A percentile compares a stretch with the other conserved stretches of the same genome.
These are phyloP conservation scores for Sporothrix pseudoabietina DNA, from an alignment of 2,329 filamentous ascomycete species.

Conservation along the genomic window DNA sequence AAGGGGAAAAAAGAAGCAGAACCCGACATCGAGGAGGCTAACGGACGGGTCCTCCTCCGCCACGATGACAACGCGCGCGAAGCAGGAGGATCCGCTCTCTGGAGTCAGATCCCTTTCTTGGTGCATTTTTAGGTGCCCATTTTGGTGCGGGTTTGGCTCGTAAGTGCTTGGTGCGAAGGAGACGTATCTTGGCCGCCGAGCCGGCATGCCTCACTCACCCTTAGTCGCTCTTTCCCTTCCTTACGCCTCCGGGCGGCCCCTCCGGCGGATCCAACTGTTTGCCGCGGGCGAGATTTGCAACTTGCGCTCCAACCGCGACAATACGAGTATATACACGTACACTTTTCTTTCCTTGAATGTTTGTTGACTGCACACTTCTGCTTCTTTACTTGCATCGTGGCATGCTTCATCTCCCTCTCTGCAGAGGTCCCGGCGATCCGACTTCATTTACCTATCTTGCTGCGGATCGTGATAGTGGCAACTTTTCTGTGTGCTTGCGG, in stretches of 20 bases:
- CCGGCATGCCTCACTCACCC: not conserved
- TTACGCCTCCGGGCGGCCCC: not conserved
- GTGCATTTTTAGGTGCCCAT: not conserved
- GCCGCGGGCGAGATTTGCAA: conserved; percentile 11
- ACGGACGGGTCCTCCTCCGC: conserved; percentile 22
- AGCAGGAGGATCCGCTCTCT: conserved; percentile 16
- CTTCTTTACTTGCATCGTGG: not conserved
- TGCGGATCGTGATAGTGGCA: conserved; percentile 24
- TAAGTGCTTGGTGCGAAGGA: not conserved
- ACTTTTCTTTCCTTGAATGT: too few relatives aligned
- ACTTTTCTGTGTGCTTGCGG: not conserved
- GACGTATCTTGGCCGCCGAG: not conserved
- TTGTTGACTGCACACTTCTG: not conserved
- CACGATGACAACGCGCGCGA: conserved; percentile 7
- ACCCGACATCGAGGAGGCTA: conserved; percentile 15
- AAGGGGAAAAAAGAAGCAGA: not conserved
- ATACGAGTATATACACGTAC: not conserved
- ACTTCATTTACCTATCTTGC: not conserved
- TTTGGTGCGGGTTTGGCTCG: not conserved
- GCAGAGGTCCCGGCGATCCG: not conserved
- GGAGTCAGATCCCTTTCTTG: not conserved
- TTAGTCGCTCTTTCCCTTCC: conserved; percentile 17
- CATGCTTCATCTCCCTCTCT: not conserved
- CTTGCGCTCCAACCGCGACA: conserved; percentile 13
- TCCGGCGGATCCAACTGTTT: not conserved